A percentile compares a stretch with the other conserved stretches of the same genome.
These are phyloP conservation scores for Pseudogymnoascus destructans DNA, from an alignment of 2,329 filamentous ascomycete genomes.

Conservation along the genomic window DNA sequence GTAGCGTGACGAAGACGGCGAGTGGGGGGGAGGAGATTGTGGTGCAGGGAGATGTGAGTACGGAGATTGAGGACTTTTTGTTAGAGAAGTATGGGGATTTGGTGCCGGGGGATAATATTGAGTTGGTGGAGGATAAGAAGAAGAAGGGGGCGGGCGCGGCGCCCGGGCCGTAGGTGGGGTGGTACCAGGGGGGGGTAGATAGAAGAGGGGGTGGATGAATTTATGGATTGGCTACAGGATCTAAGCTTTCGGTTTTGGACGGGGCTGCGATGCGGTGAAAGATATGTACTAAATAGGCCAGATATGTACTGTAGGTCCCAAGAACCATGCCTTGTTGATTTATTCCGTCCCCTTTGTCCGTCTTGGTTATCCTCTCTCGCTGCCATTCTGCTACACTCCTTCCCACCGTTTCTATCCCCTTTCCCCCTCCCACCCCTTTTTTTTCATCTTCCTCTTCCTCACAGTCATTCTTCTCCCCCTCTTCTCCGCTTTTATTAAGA, in stretches of 20 bases:
- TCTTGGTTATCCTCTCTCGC: no score
- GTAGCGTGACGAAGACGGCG: constrained; percentile 78
- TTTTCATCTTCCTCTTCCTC: not conserved
- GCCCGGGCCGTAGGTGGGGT: not conserved
- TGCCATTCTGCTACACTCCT: no score
- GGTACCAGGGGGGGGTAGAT: constrained; percentile 12
- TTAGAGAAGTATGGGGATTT: constrained; percentile 68
- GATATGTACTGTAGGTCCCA: not conserved
- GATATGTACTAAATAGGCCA: not conserved
- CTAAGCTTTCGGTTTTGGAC: not conserved
- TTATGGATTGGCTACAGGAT: constrained; percentile 8
- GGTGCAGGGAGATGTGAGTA: constrained; percentile 90
- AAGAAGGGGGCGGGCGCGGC: constrained; percentile 53
- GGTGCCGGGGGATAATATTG: constrained; percentile 89
- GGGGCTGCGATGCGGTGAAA: not conserved
- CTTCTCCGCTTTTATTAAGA: not conserved
- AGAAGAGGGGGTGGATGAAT: not conserved
- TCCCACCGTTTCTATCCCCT: no score
- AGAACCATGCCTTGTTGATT: not conserved
- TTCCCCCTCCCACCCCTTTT: no score
- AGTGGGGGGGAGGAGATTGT: constrained; percentile 91
- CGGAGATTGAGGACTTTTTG: constrained; percentile 86
- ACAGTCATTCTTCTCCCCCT: not conserved
- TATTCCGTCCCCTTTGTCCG: not conserved
- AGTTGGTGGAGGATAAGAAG: constrained; percentile 90